phyloP scores from a whole-genome alignment of 2,329 filamentous ascomycete genomes.

The Amauroascus verrucosus region DNA sequence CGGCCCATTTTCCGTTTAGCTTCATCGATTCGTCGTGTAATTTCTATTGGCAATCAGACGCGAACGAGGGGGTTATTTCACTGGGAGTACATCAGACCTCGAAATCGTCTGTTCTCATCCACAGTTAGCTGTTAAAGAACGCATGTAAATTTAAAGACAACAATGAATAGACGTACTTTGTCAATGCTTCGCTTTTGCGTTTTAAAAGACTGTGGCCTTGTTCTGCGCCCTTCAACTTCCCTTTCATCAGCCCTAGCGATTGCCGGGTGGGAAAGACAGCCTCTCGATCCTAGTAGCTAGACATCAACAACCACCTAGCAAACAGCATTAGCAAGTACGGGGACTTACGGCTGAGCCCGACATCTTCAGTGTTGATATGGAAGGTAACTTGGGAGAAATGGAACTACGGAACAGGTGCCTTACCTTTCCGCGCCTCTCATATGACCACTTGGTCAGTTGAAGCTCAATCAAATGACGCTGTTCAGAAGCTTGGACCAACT shows the following conservation, averaged over 20 bases:
- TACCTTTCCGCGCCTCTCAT: slow-evolving; percentile 1
- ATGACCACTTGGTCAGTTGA: not conserved
- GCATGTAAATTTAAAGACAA: not conserved
- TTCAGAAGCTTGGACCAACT: slow-evolving; percentile 7
- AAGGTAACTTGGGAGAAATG: not conserved
- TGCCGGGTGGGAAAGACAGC: slow-evolving; percentile 96
- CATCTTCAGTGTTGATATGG: slow-evolving; percentile 25
- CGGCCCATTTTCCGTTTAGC: slow-evolving; percentile 98
- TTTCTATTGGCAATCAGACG: slow-evolving; percentile 50
- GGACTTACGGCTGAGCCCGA: slow-evolving; percentile 31
- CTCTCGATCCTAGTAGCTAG: slow-evolving; percentile 63
- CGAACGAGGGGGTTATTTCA: not conserved
- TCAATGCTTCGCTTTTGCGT: slow-evolving; percentile 94
- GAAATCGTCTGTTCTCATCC: slow-evolving; percentile 60
- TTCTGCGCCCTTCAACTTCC: slow-evolving; percentile 88
- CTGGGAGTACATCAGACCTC: slow-evolving; percentile 49
- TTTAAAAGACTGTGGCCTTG: slow-evolving; percentile 91
- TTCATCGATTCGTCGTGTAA: slow-evolving; percentile 93
- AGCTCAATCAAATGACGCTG: not conserved
- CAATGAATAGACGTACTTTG: slow-evolving; percentile 56
- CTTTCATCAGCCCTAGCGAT: slow-evolving; percentile 93
- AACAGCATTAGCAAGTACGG: slow-evolving; percentile 16
- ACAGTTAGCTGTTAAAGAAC: slow-evolving; percentile 18
- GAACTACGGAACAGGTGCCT: not conserved
- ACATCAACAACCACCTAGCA: slow-evolving; percentile 15